phyloP scores from a whole-genome alignment of 1,284 basidiomycete species.

The Schizophyllum amplum region DNA sequence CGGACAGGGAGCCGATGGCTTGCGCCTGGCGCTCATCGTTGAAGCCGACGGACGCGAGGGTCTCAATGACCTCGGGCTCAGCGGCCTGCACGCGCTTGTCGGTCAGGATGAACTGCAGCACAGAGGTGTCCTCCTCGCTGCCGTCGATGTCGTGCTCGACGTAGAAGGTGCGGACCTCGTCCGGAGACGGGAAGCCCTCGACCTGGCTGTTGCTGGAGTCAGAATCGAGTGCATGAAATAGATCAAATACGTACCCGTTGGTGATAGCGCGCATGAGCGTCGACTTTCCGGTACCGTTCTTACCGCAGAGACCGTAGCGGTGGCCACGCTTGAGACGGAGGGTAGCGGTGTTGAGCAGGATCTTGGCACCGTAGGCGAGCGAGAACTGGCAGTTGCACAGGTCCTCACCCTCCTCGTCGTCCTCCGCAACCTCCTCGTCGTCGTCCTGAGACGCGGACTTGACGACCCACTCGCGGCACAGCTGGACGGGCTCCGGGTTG shows the following conservation, averaged over 20 bases:
- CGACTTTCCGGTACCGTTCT: constrained; percentile 98
- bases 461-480: constrained; percentile 83
- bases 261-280: constrained; percentile 97
- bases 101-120: constrained; percentile 81
- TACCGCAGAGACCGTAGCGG: constrained; percentile 96
- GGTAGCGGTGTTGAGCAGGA: constrained; percentile 90
- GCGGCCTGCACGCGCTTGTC: constrained; percentile 75
- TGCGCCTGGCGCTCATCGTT: constrained; percentile 78
- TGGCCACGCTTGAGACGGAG: constrained; percentile 98
- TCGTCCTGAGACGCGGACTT: constrained; percentile 79
- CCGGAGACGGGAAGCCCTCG: constrained; percentile 94
- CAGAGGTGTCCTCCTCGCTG: constrained; percentile 86
- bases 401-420: constrained; percentile 96
- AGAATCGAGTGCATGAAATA: constrained; percentile 2
- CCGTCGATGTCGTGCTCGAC: constrained; percentile 99
- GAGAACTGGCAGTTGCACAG: constrained; percentile 98
- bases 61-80: constrained; percentile 70
- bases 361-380: constrained; percentile 97
- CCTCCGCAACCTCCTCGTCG: constrained; percentile 66
- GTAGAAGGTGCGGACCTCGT: constrained; percentile 96
- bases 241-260: constrained; percentile 46
- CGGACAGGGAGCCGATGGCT: constrained; percentile 88
- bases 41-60: constrained; percentile 89
- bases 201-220: constrained; percentile 56
- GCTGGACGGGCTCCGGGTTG: constrained; percentile 53